Evolutionary conservation across 2,329 filamentous ascomycete genomes (phyloP).

Genomic region (Ceratocystis huliohia): DNA sequence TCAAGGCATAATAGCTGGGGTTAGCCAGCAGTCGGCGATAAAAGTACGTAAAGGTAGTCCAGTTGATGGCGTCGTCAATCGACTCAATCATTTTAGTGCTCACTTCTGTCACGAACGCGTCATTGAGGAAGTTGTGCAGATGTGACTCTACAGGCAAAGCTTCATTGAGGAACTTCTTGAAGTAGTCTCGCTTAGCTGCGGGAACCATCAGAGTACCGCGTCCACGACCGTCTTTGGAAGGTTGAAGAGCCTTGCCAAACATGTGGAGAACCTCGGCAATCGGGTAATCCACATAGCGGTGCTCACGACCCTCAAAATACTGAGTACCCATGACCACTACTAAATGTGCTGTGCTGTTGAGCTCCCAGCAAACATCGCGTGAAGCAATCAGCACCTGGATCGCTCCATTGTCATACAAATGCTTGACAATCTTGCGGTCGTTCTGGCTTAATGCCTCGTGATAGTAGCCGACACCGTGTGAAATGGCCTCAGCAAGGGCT

Average conservation of each 20-base stretch:
- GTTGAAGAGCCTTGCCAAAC: conserved; percentile 84
- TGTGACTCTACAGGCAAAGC: conserved; percentile 92
- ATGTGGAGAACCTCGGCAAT: conserved; percentile 92
- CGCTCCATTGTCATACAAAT: conserved; percentile 78
- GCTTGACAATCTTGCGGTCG: conserved; percentile 87
- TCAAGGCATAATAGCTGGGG: conserved; percentile 88
- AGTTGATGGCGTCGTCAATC: conserved; percentile 93
- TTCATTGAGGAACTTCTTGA: conserved; percentile 97
- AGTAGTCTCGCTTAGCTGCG: conserved; percentile 88
- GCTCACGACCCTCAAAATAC: conserved; percentile 91
- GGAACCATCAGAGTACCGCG: conserved; percentile 96
- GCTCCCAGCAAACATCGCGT: conserved; percentile 91
- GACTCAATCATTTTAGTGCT: conserved; percentile 92
- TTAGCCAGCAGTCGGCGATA: conserved; percentile 90
- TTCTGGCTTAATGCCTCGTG: conserved; percentile 82
- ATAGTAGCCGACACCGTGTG: conserved; percentile 92
- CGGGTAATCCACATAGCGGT: conserved; percentile 92
- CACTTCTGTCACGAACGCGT: conserved; percentile 93
- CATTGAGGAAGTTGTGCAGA: conserved; percentile 79
- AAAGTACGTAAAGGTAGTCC: conserved; percentile 97
- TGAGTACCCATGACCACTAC: conserved; percentile 97
- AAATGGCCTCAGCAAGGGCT: conserved; percentile 74
- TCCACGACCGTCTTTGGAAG: conserved; percentile 64
- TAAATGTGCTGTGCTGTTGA: conserved; percentile 75
- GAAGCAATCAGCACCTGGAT: conserved; percentile 68